These are phyloP conservation scores for Echium plantagineum DNA, from an alignment of 257 asterid species.

Conservation along the genomic window DNA sequence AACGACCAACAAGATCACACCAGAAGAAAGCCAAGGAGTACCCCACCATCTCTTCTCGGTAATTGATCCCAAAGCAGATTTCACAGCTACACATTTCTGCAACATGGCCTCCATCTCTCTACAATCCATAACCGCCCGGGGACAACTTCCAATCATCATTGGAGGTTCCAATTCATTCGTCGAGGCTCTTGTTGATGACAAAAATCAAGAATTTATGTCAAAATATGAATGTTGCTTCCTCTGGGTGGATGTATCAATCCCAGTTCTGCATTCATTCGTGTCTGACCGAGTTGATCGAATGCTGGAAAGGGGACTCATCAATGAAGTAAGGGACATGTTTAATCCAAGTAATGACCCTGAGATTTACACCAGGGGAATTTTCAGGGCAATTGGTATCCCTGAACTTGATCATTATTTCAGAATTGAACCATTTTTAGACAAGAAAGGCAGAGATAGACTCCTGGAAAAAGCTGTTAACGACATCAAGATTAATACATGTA, in stretches of 20 bases:
- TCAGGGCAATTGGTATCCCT: conserved; percentile 11
- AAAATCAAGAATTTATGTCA: neutral
- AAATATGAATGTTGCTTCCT: conserved; percentile 11
- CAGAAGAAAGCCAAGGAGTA: conserved; percentile 3
- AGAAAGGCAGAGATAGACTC: neutral
- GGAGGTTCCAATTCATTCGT: conserved; percentile 18
- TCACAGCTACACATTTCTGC: conserved; percentile 7
- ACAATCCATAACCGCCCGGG: conserved; percentile 3
- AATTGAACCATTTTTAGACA: conserved; percentile 2
- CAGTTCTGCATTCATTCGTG: conserved; percentile 4
- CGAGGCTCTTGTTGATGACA: conserved; percentile 8
- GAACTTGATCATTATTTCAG: conserved; percentile 13
- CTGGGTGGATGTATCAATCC: conserved; percentile 9
- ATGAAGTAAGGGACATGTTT: conserved; percentile 8
- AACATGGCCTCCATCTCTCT: neutral
- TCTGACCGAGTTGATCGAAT: conserved; percentile 12
- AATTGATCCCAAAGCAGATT: conserved; percentile 11
- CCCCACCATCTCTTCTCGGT: conserved; percentile 16
- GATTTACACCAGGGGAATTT: neutral
- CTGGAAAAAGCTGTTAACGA: conserved; percentile 11
- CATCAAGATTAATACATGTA: conserved; percentile 15
- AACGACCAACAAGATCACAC: conserved; percentile 12
- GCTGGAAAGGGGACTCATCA: conserved; percentile 9
- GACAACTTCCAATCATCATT: conserved; percentile 12
- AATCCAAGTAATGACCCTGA: conserved; percentile 1